Evolutionary conservation across 2,329 filamentous ascomycete genomes (phyloP).

Genomic region (Cladophialophora immunda): DNA sequence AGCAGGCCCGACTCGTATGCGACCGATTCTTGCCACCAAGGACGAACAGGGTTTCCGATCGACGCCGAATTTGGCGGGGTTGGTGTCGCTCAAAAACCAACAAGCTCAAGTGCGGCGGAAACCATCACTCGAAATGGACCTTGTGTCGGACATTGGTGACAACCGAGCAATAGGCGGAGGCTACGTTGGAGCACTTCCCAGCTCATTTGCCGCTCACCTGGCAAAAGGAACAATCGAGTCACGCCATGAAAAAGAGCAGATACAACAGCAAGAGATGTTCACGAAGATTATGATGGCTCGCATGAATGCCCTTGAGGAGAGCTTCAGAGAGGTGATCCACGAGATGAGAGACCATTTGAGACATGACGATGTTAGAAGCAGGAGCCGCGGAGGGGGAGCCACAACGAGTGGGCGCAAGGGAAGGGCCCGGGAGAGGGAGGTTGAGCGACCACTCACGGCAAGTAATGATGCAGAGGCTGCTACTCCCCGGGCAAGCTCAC

Average conservation of each 20-base stretch:
- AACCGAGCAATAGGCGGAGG: conserved; percentile 68
- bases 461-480: conserved; percentile 22
- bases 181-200: conserved; percentile 70
- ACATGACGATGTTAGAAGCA: conserved; percentile 24
- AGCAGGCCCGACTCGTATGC: conserved; percentile 55
- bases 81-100: conserved; percentile 58
- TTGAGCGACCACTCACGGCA: conserved; percentile 22
- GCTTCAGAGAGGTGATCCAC: conserved; percentile 84
- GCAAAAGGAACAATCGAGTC: conserved; percentile 73
- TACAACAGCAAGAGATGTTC: conserved; percentile 70
- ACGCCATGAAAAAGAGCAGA: conserved; percentile 56
- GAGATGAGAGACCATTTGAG: conserved; percentile 73
- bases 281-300: conserved; percentile 81
- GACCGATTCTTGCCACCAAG: conserved; percentile 65
- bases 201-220: conserved; percentile 84
- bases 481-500: not conserved
- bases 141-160: conserved; percentile 76
- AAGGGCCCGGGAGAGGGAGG: conserved; percentile 27
- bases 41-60: conserved; percentile 60
- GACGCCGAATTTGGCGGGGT: conserved; percentile 63
- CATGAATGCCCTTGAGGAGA: conserved; percentile 93
- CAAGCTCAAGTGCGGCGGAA: conserved; percentile 49
- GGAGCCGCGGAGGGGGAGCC: conserved; percentile 24
- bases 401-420: conserved; percentile 20
- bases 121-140: conserved; percentile 75